Evolutionary conservation across 805 yeast species (phyloP), one percentile per base, ranked within the genome.

Genomic region (Candida boleticola): DNA sequence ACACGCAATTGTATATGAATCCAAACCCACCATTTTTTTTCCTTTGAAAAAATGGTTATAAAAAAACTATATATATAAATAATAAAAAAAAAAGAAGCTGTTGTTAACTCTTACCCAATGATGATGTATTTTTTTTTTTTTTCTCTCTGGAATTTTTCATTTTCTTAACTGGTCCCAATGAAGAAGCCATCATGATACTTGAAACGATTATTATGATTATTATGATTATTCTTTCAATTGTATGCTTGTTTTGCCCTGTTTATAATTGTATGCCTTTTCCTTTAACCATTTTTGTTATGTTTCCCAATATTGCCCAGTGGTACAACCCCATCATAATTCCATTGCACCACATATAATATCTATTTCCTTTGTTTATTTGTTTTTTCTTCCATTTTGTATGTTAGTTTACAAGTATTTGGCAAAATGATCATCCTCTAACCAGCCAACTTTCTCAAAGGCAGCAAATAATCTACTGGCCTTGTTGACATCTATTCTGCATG

Each of bases 401-500:
- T 11, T 23, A 7, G 27, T 23, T 23, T 23, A 48, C 39, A 44
- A 44, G 37, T 41, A 52, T 42, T 70, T 69, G 37, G 59, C 63
- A 62, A 89, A 89, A 64, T 82, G 79, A 17, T 71, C 65, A 61
- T 92, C 96, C 11, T 86, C 76, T 50, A 92, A 80, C 92, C 97
- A 88, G 32, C 97, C 97, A 36, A 86, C 92, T 60, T 79, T 80
- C 61, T 92, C 96, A 58, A 80, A 93, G 18, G 97, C 89, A 21
- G 92, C 95, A 68, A 79, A 92, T 42, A 92, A 71, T 51, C 97
- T 77, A 37, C 95, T 84, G 1, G 97, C 97, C 64, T 93, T 93
- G 64, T 93, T 93, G 35, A 92, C 98, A 63, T 93, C 98, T 51
- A 93, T 90, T 49, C 95, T 80, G 63, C 98, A 92, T 4, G 97